Evolutionary conservation across 805 yeast species (phyloP).

Genomic region (Ogataea philodendri): DNA sequence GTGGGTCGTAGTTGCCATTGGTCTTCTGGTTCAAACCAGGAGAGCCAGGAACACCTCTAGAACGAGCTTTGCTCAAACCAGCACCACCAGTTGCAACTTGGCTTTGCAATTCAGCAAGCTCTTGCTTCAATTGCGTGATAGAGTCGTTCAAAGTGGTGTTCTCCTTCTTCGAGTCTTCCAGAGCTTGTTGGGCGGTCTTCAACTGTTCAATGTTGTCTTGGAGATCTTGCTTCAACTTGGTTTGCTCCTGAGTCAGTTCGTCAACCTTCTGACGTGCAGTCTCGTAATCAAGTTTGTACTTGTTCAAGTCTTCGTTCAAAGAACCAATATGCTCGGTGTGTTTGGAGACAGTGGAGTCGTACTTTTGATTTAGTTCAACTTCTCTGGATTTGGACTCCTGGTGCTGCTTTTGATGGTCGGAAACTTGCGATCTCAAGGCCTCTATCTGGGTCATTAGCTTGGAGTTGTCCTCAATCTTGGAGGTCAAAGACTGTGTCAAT

Average conservation of each 20-base stretch:
- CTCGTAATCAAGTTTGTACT: slow-evolving; percentile 55
- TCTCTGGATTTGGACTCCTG: slow-evolving; percentile 56
- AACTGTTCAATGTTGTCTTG: slow-evolving; percentile 59
- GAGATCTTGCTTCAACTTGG: slow-evolving; percentile 62
- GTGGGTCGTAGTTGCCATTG: slow-evolving; percentile 42
- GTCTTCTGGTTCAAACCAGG: slow-evolving; percentile 19
- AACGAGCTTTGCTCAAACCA: slow-evolving; percentile 15
- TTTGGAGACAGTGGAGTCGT: slow-evolving; percentile 43
- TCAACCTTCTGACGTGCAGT: slow-evolving; percentile 58
- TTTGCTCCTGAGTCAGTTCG: slow-evolving; percentile 59
- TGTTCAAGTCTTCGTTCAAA: slow-evolving; percentile 54
- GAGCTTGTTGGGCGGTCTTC: slow-evolving; percentile 54
- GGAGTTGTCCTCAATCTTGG: slow-evolving; percentile 80
- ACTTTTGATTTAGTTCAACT: slow-evolving; percentile 46
- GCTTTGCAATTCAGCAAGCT: slow-evolving; percentile 33
- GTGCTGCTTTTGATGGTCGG: slow-evolving; percentile 52
- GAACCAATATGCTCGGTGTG: slow-evolving; percentile 48
- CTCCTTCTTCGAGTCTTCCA: slow-evolving; percentile 57
- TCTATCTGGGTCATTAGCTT: slow-evolving; percentile 62
- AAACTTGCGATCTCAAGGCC: slow-evolving; percentile 48
- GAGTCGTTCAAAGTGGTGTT: slow-evolving; percentile 65
- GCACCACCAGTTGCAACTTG: slow-evolving; percentile 26
- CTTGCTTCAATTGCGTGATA: slow-evolving; percentile 52
- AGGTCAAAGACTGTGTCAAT: slow-evolving; percentile 78
- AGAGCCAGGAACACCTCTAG: slow-evolving; percentile 29